These are phyloP conservation scores for Cystobasidium slooffiae DNA, from an alignment of 1,284 basidiomycete species.

Conservation along the genomic window DNA sequence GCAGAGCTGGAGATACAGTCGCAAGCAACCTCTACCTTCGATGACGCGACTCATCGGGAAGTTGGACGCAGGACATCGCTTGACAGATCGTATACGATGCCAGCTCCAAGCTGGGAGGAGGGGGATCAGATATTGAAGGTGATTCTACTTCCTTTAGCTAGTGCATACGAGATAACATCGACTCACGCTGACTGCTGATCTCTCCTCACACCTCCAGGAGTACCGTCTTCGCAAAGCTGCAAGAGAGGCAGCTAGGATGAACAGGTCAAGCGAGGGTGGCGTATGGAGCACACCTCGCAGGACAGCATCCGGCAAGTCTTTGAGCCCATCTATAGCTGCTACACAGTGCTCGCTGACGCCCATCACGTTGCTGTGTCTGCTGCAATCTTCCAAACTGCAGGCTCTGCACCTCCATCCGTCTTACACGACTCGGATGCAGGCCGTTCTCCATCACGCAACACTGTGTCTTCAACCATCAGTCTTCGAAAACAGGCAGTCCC, in stretches of 20 bases:
- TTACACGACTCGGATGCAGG: neutral
- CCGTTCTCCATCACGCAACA: constrained; percentile 10
- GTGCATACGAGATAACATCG: neutral
- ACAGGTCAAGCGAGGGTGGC: neutral
- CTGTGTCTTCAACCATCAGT: constrained; percentile 2
- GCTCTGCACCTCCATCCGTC: constrained; percentile 18
- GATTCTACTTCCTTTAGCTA: neutral
- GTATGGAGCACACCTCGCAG: no score
- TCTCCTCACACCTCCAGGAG: constrained; percentile 2
- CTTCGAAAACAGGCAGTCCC: neutral
- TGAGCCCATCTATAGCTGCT: neutral
- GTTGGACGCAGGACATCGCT: constrained; percentile 2
- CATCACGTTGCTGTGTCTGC: no score
- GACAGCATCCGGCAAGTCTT: neutral
- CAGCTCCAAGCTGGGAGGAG: constrained; percentile 17
- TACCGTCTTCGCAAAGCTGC: constrained; percentile 36
- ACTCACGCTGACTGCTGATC: neutral
- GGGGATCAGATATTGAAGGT: constrained; percentile 32
- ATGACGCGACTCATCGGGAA: neutral
- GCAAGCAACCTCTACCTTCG: neutral
- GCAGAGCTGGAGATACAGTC: constrained; percentile 9
- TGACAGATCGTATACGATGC: constrained; percentile 23
- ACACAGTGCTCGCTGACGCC: neutral
- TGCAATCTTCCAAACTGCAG: neutral
- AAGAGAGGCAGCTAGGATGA: constrained; percentile 23